Evolutionary conservation across 164 flowering plant species (phyloP), one percentile per base, ranked within the genome.

Genomic region (Annona squamosa): DNA sequence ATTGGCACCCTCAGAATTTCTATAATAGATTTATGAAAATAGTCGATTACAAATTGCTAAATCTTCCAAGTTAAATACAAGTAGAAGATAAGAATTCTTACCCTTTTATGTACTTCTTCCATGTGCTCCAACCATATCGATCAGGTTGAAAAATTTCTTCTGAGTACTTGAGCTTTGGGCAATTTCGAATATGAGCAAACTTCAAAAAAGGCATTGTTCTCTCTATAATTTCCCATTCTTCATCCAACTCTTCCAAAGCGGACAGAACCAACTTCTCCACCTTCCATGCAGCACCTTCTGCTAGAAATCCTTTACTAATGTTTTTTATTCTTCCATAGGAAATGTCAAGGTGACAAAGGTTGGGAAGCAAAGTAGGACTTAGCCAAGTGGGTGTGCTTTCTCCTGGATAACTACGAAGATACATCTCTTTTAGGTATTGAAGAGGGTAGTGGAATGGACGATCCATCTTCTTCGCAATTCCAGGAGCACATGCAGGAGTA

Each of bases 321-420:
- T 63, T 3, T 26, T 26, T 63, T 9, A 63, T n/a, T 5, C 41
- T 19, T n/a, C 37, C 65, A 0, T 5, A 0, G 0, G 2, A 0
- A 63, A 63, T 63, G 0, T 63, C 42, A 63, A 63, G 19, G 17
- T 16, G 18, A 6, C 17, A 5, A n/a, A 63, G 41, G 5, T 19
- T 63, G 19, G 65, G 65, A 63, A 63, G 65, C 19, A 37, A n/a
- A 63, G 65, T 19, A n/a, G 65, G 65, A 63, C 41, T 63, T 6
- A 63, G 37, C 65, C 65, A 63, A 10, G 4, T 17, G 4, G 65
- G 65, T n/a, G 41, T 63, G 7, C 19, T 63, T 19, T 63, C 65
- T n/a, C 65, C 65, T n/a, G 2, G 69, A 13, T 2, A 67, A 3
- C 45, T 16, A 17, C 3, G 0, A 9, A 67, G 37, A 43, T 13